phyloP scores from a whole-genome alignment of 306 rosid species.

The Astragalus glycyphyllos region DNA sequence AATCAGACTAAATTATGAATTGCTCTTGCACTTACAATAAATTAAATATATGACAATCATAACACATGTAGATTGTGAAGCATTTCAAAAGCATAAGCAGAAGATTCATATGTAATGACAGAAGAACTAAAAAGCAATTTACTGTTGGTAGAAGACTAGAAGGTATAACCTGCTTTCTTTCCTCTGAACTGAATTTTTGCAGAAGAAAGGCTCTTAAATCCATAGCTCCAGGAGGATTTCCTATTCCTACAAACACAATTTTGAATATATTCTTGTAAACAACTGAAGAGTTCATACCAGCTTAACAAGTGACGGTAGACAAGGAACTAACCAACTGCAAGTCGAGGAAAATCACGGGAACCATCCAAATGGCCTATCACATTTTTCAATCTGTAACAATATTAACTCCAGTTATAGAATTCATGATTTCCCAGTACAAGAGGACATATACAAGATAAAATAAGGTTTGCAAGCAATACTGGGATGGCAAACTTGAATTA shows the following conservation, averaged over 20 bases:
- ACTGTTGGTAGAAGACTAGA: conserved; percentile 13
- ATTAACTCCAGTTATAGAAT: conserved; percentile 33
- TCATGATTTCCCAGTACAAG: conserved; percentile 21
- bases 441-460: not conserved
- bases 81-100: conserved; percentile 9
- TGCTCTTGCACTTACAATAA: not conserved
- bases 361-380: conserved; percentile 88
- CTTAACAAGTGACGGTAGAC: conserved; percentile 12
- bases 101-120: not conserved
- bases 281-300: not conserved
- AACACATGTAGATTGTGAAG: not conserved
- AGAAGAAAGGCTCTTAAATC: conserved; percentile 86
- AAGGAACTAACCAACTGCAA: conserved; percentile 73
- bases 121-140: conserved; percentile 7
- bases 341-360: conserved; percentile 79
- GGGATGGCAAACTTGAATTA: not conserved
- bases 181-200: conserved; percentile 74
- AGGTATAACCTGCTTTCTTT: conserved; percentile 68
- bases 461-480: conserved; percentile 9
- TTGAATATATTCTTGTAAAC: conserved; percentile 34
- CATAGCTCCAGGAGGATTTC: conserved; percentile 89
- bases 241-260: conserved; percentile 63
- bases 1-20: not conserved
- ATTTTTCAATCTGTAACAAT: conserved; percentile 74
- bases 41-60: conserved; percentile 13